Evolutionary conservation across 768 basidiomycete species (phyloP).

Genomic region (Pleurotus tuber-regium): DNA sequence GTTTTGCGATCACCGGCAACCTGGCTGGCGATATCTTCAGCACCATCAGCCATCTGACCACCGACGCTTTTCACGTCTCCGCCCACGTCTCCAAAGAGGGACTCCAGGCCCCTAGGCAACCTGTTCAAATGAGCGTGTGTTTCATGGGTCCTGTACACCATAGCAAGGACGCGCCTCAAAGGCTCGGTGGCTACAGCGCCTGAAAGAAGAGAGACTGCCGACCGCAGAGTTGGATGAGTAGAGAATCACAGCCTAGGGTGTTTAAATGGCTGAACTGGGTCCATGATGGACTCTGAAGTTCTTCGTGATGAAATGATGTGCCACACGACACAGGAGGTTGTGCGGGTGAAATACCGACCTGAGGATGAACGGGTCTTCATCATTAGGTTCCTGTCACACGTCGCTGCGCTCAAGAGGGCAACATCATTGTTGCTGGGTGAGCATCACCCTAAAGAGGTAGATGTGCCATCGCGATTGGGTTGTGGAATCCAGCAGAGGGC

Average conservation of each 20-base stretch:
- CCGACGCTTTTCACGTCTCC: constrained; percentile 22
- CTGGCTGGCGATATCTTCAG: constrained; percentile 8
- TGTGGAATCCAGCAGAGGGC: background rate
- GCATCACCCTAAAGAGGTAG: background rate
- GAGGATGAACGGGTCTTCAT: background rate
- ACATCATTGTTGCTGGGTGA: constrained; percentile 2
- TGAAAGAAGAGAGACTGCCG: background rate
- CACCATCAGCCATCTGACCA: constrained; percentile 13
- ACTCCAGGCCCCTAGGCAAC: constrained; percentile 8
- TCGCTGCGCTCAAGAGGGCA: background rate
- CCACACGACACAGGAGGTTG: background rate
- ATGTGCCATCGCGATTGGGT: background rate
- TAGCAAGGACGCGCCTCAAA: background rate
- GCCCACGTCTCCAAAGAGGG: constrained; percentile 51
- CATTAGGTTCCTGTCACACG: constrained; percentile 4
- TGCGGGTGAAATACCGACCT: background rate
- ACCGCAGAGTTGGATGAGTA: background rate
- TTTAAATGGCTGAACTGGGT: too few relatives aligned
- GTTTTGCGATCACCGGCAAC: constrained; percentile 28
- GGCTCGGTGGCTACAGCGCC: background rate
- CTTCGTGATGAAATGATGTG: constrained; percentile 6
- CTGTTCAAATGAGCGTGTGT: constrained; percentile 3
- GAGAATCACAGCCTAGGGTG: too few relatives aligned
- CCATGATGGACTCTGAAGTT: background rate
- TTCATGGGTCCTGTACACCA: background rate